Percentiles rank a stretch among this genome's conserved stretches.
Conservation (phyloP, 202 grass and related monocot species). For the Musa balbisiana region DNA sequence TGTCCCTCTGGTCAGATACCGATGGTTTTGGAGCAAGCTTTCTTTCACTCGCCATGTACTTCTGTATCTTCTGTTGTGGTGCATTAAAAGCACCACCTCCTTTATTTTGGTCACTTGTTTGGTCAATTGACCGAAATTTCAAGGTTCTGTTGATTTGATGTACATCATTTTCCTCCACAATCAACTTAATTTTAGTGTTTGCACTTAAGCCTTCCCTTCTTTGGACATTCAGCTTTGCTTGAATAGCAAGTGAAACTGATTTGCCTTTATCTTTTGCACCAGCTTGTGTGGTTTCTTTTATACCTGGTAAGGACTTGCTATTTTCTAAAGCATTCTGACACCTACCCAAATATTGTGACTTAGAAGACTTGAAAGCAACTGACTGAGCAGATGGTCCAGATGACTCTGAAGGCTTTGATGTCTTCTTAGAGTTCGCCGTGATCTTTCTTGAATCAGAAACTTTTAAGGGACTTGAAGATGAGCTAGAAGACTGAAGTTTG, state of each 20-base stretch:
- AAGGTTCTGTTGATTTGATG: slow-evolving; percentile 12
- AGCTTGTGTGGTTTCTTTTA: slow-evolving; percentile 8
- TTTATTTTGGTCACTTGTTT: slow-evolving; percentile 27
- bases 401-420: neutral
- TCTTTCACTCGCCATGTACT: slow-evolving; percentile 22
- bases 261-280: slow-evolving; percentile 47
- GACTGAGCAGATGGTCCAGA: neutral
- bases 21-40: slow-evolving; percentile 34
- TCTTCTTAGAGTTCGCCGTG: neutral
- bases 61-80: slow-evolving; percentile 56
- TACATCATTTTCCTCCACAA: slow-evolving; percentile 23
- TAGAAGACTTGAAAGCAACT: slow-evolving; percentile 5
- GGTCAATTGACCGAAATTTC: slow-evolving; percentile 24
- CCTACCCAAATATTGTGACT: neutral
- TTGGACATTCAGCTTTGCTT: slow-evolving; percentile 41
- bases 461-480: slow-evolving; percentile 9
- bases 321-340: neutral
- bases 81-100: slow-evolving; percentile 20
- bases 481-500: slow-evolving; percentile 3
- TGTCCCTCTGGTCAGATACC: slow-evolving; percentile 27
- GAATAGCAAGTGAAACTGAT: slow-evolving; percentile 30
- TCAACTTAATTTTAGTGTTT: slow-evolving; percentile 21
- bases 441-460: neutral
- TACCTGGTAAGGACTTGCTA: neutral
- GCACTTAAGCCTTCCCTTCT: slow-evolving; percentile 35